Percentiles rank a stretch among this genome's conserved stretches.
Evolutionary conservation across 2,329 filamentous ascomycete genomes (phyloP).

Genomic region (Colletotrichum tamarilloi): DNA sequence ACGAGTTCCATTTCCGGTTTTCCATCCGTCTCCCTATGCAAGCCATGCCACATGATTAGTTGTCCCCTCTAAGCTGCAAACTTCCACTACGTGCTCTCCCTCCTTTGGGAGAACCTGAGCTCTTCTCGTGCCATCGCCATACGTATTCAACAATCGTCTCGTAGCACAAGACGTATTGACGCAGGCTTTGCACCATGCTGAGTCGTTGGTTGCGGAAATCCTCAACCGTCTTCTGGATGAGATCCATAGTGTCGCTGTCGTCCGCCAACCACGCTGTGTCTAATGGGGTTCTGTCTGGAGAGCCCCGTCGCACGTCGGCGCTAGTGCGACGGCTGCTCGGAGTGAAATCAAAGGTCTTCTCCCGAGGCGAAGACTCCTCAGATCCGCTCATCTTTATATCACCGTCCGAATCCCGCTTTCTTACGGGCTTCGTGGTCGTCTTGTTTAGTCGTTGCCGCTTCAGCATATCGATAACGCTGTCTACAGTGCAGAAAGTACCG

Average conservation of each 20-base stretch:
- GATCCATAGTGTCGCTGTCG: slow-evolving; percentile 77
- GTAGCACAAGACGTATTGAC: slow-evolving; percentile 96
- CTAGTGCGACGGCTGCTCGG: slow-evolving; percentile 27
- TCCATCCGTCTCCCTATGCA: not conserved
- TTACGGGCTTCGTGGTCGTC: slow-evolving; percentile 38
- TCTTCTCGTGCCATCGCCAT: slow-evolving; percentile 56
- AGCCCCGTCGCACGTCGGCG: slow-evolving; percentile 28
- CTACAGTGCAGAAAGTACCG: slow-evolving; percentile 95
- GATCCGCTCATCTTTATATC: slow-evolving; percentile 57
- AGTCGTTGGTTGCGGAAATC: slow-evolving; percentile 89
- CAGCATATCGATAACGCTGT: slow-evolving; percentile 95
- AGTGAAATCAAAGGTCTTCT: slow-evolving; percentile 38
- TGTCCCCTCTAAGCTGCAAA: slow-evolving; percentile 31
- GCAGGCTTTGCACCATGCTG: slow-evolving; percentile 95
- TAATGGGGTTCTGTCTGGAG: slow-evolving; percentile 36
- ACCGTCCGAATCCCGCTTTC: slow-evolving; percentile 51
- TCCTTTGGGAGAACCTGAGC: slow-evolving; percentile 32
- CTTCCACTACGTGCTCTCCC: slow-evolving; percentile 39
- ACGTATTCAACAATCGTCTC: slow-evolving; percentile 95
- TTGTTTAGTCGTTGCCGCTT: slow-evolving; percentile 77
- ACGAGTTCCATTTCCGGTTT: slow-evolving; percentile 2
- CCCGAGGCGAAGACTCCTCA: slow-evolving; percentile 44
- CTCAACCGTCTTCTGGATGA: slow-evolving; percentile 88
- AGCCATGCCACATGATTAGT: slow-evolving; percentile 10
- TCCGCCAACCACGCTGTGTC: slow-evolving; percentile 76